These are phyloP conservation scores for Choiromyces venosus DNA, from an alignment of 495 filamentous ascomycete genomes.

Conservation along the genomic window DNA sequence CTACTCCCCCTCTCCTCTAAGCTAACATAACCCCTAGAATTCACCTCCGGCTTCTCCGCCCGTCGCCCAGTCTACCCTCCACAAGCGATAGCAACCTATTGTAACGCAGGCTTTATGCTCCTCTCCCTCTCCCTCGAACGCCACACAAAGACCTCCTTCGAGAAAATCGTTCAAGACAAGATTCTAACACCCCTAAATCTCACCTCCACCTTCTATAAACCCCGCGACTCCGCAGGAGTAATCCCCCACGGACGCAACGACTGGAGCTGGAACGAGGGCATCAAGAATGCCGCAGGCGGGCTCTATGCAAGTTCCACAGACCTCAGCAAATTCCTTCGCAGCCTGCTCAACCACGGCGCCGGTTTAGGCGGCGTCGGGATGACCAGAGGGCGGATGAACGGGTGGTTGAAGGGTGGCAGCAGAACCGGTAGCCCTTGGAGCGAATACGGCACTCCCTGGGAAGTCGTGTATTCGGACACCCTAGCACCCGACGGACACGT, in stretches of 20 bases:
- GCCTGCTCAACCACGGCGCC: slow-evolving; percentile 1
- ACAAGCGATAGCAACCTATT: background rate
- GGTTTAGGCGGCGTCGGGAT: background rate
- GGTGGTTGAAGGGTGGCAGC: slow-evolving; percentile 21
- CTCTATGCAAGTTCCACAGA: slow-evolving; percentile 21
- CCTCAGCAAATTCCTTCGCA: slow-evolving; percentile 5
- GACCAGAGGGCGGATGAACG: background rate
- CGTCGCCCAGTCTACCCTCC: background rate
- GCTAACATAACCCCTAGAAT: background rate
- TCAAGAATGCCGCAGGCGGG: slow-evolving; percentile 16
- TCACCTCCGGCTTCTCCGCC: background rate
- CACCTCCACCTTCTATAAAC: slow-evolving; percentile 36
- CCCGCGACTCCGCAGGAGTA: slow-evolving; percentile 25
- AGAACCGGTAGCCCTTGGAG: slow-evolving; percentile 18
- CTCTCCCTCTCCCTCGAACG: slow-evolving; percentile 1
- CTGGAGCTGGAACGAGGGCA: slow-evolving; percentile 17
- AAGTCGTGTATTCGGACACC: background rate
- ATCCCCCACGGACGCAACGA: slow-evolving; percentile 36
- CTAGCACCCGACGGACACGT: background rate
- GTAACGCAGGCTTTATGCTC: background rate
- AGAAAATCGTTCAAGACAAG: background rate
- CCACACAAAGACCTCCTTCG: background rate
- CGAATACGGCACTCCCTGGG: slow-evolving; percentile 28
- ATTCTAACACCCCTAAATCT: background rate
- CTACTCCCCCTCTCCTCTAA: background rate